Evolutionary conservation across 2,329 filamentous ascomycete genomes (phyloP).

Genomic region (Nothophaeocryptopus gaeumannii): DNA sequence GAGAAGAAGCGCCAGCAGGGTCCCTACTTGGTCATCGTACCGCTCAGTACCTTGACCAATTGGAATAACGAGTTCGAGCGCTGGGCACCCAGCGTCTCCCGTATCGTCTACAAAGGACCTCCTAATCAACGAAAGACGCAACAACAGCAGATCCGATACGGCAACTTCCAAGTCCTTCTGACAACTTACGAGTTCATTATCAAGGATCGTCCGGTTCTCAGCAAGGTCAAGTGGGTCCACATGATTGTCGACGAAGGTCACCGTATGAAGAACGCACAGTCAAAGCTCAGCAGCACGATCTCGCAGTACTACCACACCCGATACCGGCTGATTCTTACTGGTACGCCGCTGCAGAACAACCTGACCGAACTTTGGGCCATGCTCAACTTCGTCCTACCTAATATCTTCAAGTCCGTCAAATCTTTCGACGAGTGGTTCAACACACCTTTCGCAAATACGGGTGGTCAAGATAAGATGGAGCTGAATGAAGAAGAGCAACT

Average conservation of each 20-base stretch:
- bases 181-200: conserved; percentile 99
- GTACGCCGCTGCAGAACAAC: conserved; percentile 96
- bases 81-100: conserved; percentile 84
- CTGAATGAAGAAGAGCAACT: conserved; percentile 99
- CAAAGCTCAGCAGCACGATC: conserved; percentile 91
- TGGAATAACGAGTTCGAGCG: conserved; percentile 99
- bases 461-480: conserved; percentile 97
- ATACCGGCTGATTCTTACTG: conserved; percentile 93
- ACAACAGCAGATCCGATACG: conserved; percentile 89
- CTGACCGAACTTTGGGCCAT: conserved; percentile 93
- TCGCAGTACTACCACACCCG: conserved; percentile 92
- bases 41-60: conserved; percentile 93
- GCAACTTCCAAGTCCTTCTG: conserved; percentile 90
- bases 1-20: conserved; percentile 90
- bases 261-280: conserved; percentile 98
- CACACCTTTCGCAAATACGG: conserved; percentile 97
- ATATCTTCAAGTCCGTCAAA: conserved; percentile 98
- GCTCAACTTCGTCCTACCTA: conserved; percentile 96
- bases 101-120: conserved; percentile 95
- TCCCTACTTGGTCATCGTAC: conserved; percentile 94
- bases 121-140: conserved; percentile 83
- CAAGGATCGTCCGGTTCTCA: conserved; percentile 91
- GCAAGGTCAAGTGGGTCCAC: conserved; percentile 99
- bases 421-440: conserved; percentile 99
- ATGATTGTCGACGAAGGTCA: conserved; percentile 99